Conservation (phyloP, 2,329 filamentous ascomycete species). For the Metarhizium robertsii region DNA sequence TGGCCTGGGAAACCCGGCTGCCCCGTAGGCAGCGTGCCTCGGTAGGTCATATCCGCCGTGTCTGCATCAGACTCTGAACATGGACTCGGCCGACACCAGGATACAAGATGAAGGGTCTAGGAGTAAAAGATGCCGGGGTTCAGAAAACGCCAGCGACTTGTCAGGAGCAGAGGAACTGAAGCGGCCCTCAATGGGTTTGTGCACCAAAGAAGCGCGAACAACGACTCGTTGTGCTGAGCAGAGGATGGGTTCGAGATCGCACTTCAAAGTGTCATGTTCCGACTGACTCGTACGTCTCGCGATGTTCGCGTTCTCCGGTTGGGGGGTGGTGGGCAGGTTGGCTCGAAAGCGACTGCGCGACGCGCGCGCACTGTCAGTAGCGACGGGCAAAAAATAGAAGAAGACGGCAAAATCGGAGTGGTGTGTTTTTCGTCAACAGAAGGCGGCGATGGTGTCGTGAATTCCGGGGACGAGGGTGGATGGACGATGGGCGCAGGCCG, state of each 20-base stretch:
- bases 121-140: neutral
- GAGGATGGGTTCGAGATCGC: neutral
- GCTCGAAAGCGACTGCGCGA: neutral
- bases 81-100: neutral
- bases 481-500: neutral
- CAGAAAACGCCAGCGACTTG: neutral
- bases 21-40: conserved; percentile 20
- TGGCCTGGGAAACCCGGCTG: conserved; percentile 19
- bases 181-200: neutral
- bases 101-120: neutral
- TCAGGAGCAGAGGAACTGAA: neutral
- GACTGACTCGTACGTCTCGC: neutral
- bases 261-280: neutral
- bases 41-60: conserved; percentile 25
- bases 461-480: neutral
- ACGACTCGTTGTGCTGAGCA: neutral
- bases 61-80: conserved; percentile 10
- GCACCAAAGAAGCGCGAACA: neutral
- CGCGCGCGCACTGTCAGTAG: neutral
- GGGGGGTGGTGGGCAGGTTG: neutral
- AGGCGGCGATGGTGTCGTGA: conserved; percentile 1
- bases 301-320: neutral
- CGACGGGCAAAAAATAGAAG: neutral
- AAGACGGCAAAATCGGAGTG: neutral
- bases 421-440: neutral